Evolutionary conservation across 208 protist species (phyloP).

Genomic region (Leishmania tropica): DNA sequence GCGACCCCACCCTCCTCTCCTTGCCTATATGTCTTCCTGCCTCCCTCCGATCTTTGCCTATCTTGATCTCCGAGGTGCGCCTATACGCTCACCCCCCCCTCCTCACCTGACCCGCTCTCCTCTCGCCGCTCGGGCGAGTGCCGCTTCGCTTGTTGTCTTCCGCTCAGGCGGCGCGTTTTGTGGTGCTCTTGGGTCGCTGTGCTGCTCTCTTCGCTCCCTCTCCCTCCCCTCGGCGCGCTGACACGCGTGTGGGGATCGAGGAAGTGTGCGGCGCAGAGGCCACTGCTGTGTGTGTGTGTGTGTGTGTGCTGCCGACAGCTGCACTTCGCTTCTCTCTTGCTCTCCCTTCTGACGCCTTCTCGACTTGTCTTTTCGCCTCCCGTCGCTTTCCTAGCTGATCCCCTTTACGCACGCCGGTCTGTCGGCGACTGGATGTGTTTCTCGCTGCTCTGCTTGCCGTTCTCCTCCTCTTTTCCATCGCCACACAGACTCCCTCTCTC

Average conservation of each 20-base stretch:
- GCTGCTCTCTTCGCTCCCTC: not conserved
- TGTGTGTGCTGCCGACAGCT: not conserved
- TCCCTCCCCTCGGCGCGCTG: not conserved
- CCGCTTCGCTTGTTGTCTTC: not conserved
- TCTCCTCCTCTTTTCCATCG: not conserved
- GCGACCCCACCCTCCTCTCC: not conserved
- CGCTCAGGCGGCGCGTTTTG: not conserved
- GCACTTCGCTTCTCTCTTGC: not conserved
- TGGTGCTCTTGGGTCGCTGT: not conserved
- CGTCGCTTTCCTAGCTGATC: not conserved
- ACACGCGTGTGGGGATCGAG: not conserved
- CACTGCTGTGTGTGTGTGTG: not conserved
- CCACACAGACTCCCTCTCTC: not conserved
- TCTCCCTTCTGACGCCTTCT: not conserved
- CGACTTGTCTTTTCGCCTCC: not conserved
- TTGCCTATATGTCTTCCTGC: not conserved
- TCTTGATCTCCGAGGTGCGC: too few relatives aligned
- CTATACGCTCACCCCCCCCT: not conserved
- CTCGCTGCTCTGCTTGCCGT: not conserved
- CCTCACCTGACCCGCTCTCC: not conserved
- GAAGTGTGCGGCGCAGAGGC: not conserved
- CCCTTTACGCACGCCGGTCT: too few relatives aligned
- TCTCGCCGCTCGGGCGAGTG: not conserved
- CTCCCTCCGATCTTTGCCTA: not conserved
- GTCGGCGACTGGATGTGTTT: too few relatives aligned